A percentile compares a stretch with the other conserved stretches of the same genome.
phyloP scores from a whole-genome alignment of 2,329 filamentous ascomycete species.

The Nemania sp. region DNA sequence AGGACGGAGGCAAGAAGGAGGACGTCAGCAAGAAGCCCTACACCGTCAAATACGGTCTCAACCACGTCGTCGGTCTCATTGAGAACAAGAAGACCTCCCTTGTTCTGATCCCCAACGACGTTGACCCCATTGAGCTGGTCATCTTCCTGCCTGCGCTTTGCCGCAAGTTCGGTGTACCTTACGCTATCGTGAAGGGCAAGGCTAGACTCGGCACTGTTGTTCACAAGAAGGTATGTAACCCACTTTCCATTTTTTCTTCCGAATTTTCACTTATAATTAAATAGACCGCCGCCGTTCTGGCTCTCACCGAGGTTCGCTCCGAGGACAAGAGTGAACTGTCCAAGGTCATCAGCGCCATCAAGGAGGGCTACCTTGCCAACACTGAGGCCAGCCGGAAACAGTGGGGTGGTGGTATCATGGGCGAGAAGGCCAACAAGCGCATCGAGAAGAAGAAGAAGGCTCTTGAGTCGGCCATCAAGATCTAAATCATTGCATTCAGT shows the following conservation, averaged over 20 bases:
- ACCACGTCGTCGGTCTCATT: slow-evolving; percentile 96
- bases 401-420: slow-evolving; percentile 99
- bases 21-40: slow-evolving; percentile 99
- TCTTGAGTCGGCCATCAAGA: slow-evolving; percentile 93
- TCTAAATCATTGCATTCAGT: slow-evolving; percentile 60
- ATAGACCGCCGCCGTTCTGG: slow-evolving; percentile 92
- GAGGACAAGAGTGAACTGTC: slow-evolving; percentile 99
- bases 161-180: slow-evolving; percentile 99
- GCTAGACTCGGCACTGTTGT: slow-evolving; percentile 97
- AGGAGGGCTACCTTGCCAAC: slow-evolving; percentile 97
- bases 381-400: slow-evolving; percentile 87
- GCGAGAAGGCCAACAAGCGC: slow-evolving; percentile 83
- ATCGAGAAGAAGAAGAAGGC: slow-evolving; percentile 91
- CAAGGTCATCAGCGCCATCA: slow-evolving; percentile 94
- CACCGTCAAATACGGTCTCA: slow-evolving; percentile 98
- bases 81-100: slow-evolving; percentile 99
- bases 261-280: slow-evolving; percentile 37
- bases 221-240: slow-evolving; percentile 85
- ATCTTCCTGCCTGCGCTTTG: slow-evolving; percentile 98
- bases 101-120: slow-evolving; percentile 98
- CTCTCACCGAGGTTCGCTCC: slow-evolving; percentile 91
- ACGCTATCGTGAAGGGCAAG: slow-evolving; percentile 99
- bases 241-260: neutral
- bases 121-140: slow-evolving; percentile 99
- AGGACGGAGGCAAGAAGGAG: slow-evolving; percentile 99